Percentiles rank a stretch among this genome's conserved stretches.
Conservation (phyloP, 768 basidiomycete genomes). For the Panaeolus papilionaceus region DNA sequence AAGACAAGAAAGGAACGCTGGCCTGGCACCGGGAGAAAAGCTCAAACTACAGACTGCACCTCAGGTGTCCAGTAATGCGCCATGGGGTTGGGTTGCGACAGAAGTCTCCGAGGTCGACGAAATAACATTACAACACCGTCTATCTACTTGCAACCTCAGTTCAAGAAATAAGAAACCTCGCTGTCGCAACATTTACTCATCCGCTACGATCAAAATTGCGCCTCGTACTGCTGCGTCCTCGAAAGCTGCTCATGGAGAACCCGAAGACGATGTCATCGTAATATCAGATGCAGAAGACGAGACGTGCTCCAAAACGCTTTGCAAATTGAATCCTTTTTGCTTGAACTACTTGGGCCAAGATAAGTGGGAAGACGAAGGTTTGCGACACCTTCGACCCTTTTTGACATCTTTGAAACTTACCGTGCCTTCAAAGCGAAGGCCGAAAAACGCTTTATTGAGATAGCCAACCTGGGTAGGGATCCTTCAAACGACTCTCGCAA, state of each 20-base stretch:
- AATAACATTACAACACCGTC: conserved; percentile 72
- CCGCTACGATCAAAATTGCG: background rate
- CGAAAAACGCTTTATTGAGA: conserved; percentile 56
- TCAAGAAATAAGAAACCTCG: conserved; percentile 52
- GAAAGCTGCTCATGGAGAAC: conserved; percentile 43
- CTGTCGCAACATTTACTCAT: conserved; percentile 63
- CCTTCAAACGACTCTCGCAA: conserved; percentile 59
- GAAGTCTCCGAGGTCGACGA: conserved; percentile 59
- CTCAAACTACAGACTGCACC: conserved; percentile 63
- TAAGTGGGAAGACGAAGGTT: conserved; percentile 79
- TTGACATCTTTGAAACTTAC: conserved; percentile 14
- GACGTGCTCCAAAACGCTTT: conserved; percentile 63
- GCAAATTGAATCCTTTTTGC: conserved; percentile 83
- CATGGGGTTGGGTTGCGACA: conserved; percentile 86
- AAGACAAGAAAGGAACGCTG: conserved; percentile 58
- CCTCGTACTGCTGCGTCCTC: conserved; percentile 21
- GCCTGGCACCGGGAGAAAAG: conserved; percentile 65
- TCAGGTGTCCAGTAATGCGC: conserved; percentile 42
- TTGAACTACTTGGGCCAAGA: conserved; percentile 89
- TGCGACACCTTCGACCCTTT: conserved; percentile 15
- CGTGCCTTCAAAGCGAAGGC: conserved; percentile 16
- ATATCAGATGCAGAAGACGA: conserved; percentile 64
- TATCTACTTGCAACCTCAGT: conserved; percentile 73
- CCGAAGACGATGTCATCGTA: conserved; percentile 68
- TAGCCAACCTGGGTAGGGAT: conserved; percentile 57